These are phyloP conservation scores for Gymnopilus junonius DNA, from an alignment of 768 basidiomycete genomes.

Conservation along the genomic window DNA sequence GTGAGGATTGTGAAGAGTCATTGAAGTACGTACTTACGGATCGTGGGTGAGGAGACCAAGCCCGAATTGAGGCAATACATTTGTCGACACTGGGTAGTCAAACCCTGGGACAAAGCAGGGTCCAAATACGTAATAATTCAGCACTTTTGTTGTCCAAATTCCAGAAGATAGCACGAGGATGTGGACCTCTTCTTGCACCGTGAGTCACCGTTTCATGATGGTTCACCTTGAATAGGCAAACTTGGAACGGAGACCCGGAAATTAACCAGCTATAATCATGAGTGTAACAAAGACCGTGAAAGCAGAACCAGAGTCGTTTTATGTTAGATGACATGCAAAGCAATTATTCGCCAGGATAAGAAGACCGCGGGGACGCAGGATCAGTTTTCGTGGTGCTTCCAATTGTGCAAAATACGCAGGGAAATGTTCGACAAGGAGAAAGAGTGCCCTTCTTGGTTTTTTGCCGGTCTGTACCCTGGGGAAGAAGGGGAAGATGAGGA, in stretches of 20 bases:
- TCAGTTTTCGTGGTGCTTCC: not conserved
- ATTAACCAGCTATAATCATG: slow-evolving; percentile 6
- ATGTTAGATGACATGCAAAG: not conserved
- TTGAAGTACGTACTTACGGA: too few relatives aligned
- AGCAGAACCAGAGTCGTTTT: not conserved
- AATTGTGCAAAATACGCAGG: not conserved
- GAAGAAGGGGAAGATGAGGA: not conserved
- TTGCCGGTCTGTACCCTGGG: not conserved
- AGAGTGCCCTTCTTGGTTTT: not conserved
- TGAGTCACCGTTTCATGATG: not conserved
- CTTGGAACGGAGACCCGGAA: slow-evolving; percentile 9
- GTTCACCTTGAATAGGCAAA: slow-evolving; percentile 13
- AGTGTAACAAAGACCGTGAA: not conserved
- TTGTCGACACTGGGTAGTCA: too few relatives aligned
- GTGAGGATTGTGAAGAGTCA: too few relatives aligned
- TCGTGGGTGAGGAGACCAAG: too few relatives aligned
- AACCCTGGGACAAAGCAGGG: too few relatives aligned
- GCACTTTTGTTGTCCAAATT: not conserved
- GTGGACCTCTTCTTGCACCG: not conserved
- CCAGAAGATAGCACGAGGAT: not conserved
- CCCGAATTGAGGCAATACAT: too few relatives aligned
- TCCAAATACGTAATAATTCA: too few relatives aligned
- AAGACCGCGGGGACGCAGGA: not conserved
- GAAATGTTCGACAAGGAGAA: not conserved
- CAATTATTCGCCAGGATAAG: not conserved